A percentile compares a stretch with the other conserved stretches of the same genome.
These are phyloP conservation scores for Fistulifera pelliculosa DNA, from an alignment of 108 stramenopile genomes.

Conservation along the genomic window DNA sequence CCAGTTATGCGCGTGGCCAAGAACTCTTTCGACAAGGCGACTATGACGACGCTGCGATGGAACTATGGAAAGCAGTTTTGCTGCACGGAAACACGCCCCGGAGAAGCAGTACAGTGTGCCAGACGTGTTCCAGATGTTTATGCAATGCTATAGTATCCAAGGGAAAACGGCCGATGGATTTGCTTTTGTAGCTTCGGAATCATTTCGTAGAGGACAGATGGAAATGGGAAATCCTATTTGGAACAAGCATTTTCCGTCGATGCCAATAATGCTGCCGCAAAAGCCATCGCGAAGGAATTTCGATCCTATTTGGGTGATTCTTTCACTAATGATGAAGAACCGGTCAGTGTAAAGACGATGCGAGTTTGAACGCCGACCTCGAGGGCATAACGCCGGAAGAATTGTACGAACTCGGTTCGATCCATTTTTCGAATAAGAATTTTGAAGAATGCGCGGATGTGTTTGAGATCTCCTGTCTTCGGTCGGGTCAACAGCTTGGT, in stretches of 20 bases:
- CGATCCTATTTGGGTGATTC: slow-evolving; percentile 1
- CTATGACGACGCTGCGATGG: slow-evolving; percentile 44
- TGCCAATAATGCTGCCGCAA: slow-evolving; percentile 32
- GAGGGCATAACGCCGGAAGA: slow-evolving; percentile 48
- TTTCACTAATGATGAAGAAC: not conserved
- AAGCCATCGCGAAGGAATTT: slow-evolving; percentile 18
- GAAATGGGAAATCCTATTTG: slow-evolving; percentile 56
- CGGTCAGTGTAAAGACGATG: not conserved
- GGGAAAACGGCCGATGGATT: slow-evolving; percentile 54
- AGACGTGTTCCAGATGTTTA: slow-evolving; percentile 54
- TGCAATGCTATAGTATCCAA: slow-evolving; percentile 52
- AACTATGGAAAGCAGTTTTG: slow-evolving; percentile 65
- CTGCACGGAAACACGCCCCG: slow-evolving; percentile 32
- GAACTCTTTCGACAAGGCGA: not conserved
- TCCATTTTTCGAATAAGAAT: slow-evolving; percentile 48
- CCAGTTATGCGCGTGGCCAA: not conserved
- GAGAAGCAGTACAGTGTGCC: slow-evolving; percentile 46
- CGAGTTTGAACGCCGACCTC: slow-evolving; percentile 17
- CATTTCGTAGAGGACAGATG: slow-evolving; percentile 51
- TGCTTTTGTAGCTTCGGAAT: slow-evolving; percentile 53
- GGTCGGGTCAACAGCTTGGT: slow-evolving; percentile 34
- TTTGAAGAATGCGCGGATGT: slow-evolving; percentile 54
- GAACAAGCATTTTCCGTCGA: slow-evolving; percentile 49
- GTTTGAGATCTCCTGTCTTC: slow-evolving; percentile 63
- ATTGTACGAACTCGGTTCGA: slow-evolving; percentile 57